A percentile compares a stretch with the other conserved stretches of the same genome.
Conservation (phyloP, 2,329 filamentous ascomycete species). For the Leptographium galeiforme region DNA sequence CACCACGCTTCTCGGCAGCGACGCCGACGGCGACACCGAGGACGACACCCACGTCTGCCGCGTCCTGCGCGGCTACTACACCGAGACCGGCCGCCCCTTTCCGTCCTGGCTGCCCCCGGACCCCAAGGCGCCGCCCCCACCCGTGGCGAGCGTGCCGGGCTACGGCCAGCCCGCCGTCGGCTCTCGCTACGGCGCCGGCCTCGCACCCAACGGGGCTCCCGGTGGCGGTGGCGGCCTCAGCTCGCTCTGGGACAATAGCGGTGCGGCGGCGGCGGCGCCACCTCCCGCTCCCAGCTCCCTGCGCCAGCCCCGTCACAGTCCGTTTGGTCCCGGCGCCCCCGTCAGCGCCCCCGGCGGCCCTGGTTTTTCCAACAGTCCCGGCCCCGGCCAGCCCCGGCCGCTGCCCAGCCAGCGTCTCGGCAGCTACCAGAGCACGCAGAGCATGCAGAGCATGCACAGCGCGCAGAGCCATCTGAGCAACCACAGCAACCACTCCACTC, state of each 20-base stretch:
- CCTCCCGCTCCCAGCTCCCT: constrained; percentile 24
- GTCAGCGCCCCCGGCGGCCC: too few species aligned
- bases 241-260: constrained; percentile 43
- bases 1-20: constrained; percentile 54
- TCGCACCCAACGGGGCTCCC: neutral
- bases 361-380: too few species aligned
- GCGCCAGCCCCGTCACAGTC: constrained; percentile 23
- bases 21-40: constrained; percentile 59
- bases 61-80: constrained; percentile 85
- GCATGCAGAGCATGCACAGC: constrained; percentile 13
- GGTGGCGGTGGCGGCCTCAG: constrained; percentile 26
- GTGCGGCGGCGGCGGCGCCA: constrained; percentile 23
- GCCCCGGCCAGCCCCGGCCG: constrained; percentile 32
- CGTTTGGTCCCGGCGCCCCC: constrained; percentile 10
- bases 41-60: constrained; percentile 93
- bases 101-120: constrained; percentile 83
- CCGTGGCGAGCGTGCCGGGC: constrained; percentile 32
- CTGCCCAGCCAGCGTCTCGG: constrained; percentile 61
- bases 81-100: constrained; percentile 68
- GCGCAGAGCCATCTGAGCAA: constrained; percentile 1
- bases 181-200: constrained; percentile 34
- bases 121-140: constrained; percentile 55
- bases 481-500: too few species aligned
- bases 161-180: constrained; percentile 32
- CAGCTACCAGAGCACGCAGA: constrained; percentile 51